A percentile compares a stretch with the other conserved stretches of the same genome.
Evolutionary conservation across 352 stramenopile genomes (phyloP).

Genomic region (Phytophthora tubulina): DNA sequence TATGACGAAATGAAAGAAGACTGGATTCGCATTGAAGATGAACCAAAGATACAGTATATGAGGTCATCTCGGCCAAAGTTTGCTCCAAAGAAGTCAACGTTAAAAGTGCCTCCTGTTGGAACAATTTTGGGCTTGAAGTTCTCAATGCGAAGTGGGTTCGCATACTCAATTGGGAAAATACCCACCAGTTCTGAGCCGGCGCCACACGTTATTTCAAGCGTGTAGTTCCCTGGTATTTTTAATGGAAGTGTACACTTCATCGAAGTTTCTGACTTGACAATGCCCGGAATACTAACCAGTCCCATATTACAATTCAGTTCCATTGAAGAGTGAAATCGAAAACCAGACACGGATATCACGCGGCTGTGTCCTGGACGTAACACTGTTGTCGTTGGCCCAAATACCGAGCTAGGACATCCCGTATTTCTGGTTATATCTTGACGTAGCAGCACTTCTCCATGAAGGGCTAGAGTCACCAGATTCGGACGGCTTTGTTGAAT

Average conservation of each 20-base stretch:
- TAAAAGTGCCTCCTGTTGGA: constrained; percentile 21
- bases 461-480: constrained; percentile 22
- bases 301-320: constrained; percentile 38
- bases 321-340: constrained; percentile 43
- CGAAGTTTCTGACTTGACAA: constrained; percentile 35
- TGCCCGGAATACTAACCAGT: constrained; percentile 1
- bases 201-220: constrained; percentile 40
- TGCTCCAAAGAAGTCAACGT: constrained; percentile 38
- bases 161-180: constrained; percentile 42
- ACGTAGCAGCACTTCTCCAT: constrained; percentile 26
- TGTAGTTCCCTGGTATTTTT: constrained; percentile 50
- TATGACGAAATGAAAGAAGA: constrained; percentile 34
- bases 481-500: constrained; percentile 4
- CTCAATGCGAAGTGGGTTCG: constrained; percentile 24
- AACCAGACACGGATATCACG: constrained; percentile 36
- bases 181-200: constrained; percentile 7
- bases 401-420: constrained; percentile 34
- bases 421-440: constrained; percentile 19
- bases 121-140: constrained; percentile 32
- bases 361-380: constrained; percentile 30
- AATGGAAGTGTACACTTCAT: constrained; percentile 40
- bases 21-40: constrained; percentile 10
- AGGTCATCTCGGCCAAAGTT: constrained; percentile 35
- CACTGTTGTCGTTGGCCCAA: constrained; percentile 13
- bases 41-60: constrained; percentile 46